Conservation (phyloP, 371 early-diverging fungal species). For the Mycotypha africana region DNA sequence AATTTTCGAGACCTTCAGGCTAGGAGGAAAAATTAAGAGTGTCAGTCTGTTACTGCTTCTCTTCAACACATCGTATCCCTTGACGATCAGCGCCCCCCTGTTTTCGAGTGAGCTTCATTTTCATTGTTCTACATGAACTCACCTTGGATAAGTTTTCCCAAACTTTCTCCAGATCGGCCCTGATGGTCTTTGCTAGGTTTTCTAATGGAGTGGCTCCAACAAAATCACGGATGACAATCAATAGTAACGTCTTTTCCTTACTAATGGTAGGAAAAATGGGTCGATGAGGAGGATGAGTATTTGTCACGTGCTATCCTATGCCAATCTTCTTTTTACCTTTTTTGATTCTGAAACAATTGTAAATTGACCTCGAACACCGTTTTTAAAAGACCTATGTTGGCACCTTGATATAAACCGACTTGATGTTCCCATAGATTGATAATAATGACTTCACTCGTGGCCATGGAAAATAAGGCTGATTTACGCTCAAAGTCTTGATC, state of each 20-base stretch:
- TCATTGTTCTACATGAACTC: slow-evolving; percentile 2
- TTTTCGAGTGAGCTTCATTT: no score
- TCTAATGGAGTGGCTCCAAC: slow-evolving; percentile 84
- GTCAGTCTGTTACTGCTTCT: no score
- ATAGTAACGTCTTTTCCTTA: slow-evolving; percentile 81
- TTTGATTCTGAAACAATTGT: slow-evolving; percentile 85
- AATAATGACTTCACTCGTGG: slow-evolving; percentile 92
- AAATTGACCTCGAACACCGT: slow-evolving; percentile 98
- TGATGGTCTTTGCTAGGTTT: slow-evolving; percentile 75
- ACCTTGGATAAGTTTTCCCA: slow-evolving; percentile 88
- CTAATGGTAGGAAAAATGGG: slow-evolving; percentile 15
- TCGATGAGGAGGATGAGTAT: no score
- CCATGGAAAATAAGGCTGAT: slow-evolving; percentile 94
- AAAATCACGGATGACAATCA: slow-evolving; percentile 96
- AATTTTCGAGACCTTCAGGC: slow-evolving; percentile 79
- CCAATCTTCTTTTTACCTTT: no score
- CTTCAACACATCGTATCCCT: no score
- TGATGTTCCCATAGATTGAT: slow-evolving; percentile 97
- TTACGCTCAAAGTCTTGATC: slow-evolving; percentile 99
- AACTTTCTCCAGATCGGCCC: slow-evolving; percentile 80
- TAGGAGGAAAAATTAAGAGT: slow-evolving; percentile 8
- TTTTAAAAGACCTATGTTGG: slow-evolving; percentile 97
- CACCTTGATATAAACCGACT: slow-evolving; percentile 97
- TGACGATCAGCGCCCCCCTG: no score
- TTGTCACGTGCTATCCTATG: no score